Base-by-base conservation (phyloP, 257 asterid genomes). In the Ophiorrhiza pumila region DNA sequence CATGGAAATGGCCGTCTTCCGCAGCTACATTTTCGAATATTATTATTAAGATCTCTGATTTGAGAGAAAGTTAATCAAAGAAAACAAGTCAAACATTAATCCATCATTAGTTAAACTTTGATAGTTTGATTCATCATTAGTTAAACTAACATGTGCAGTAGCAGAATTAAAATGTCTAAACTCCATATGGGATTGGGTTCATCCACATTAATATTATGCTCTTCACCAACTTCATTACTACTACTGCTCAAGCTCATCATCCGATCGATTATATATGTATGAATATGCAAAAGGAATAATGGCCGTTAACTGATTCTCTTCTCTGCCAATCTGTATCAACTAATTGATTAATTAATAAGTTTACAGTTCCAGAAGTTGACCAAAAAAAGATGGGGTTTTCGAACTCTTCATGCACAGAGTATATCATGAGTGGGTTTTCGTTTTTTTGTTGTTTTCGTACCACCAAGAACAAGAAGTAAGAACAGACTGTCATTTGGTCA, bases 61-160 rank as follows among this genome's bases (percentile, higher is more conserved):
- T 37, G 25, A 32, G 50, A 49, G 81, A 53, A 69, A 65, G 2
- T 68, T 75, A 72, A 56, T n/a, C n/a, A 39, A 60, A 41, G 72
- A 78, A 82, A 71, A 75, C 27, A 76, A 77, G 87, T 88, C 91
- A 83, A 85, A 74, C 77, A n/a, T n/a, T n/a, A n/a, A n/a, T n/a
- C n/a, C 69, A 78, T 49, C 74, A 64, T 35, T 39, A 70, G 71
- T 60, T 76, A 65, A 84, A 82, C 75, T 79, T n/a, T n/a, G n/a
- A n/a, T n/a, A n/a, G n/a, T n/a, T n/a, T n/a, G n/a, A n/a, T n/a
- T 22, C 69, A 78, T 49, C 74, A 64, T 35, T 39, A 70, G 71
- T 60, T 76, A 65, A 84, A 82, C 75, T 79, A 78, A 64, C 84
- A 81, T 86, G 89, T 83, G 88, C 71, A 77, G 42, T n/a, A 78